These are phyloP conservation scores for Colletotrichum simmondsii DNA, from an alignment of 2,329 filamentous ascomycete genomes.

Conservation along the genomic window DNA sequence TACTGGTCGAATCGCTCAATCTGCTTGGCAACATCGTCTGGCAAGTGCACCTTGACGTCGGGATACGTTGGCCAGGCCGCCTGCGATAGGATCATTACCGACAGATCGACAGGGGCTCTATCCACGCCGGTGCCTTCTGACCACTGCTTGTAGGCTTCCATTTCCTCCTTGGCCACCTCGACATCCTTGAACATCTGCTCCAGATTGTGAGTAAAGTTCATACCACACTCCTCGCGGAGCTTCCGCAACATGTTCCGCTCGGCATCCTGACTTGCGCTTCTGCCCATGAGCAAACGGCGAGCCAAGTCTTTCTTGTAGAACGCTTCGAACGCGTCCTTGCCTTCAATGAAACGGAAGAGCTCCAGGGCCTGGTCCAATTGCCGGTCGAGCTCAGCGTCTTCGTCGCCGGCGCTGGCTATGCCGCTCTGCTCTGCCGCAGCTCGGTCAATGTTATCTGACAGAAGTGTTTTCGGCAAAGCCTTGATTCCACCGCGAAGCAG, in stretches of 20 bases:
- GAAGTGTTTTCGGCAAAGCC: conserved; percentile 76
- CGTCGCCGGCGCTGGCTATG: conserved; percentile 78
- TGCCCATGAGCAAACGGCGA: conserved; percentile 86
- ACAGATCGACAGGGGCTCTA: conserved; percentile 74
- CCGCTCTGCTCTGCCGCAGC: conserved; percentile 69
- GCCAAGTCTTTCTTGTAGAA: conserved; percentile 99
- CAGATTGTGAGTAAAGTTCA: conserved; percentile 94
- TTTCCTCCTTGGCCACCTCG: conserved; percentile 91
- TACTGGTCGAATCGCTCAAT: conserved; percentile 85
- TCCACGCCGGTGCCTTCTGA: conserved; percentile 36
- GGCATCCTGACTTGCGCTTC: conserved; percentile 93
- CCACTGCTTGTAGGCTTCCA: conserved; percentile 84
- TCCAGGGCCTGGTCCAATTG: conserved; percentile 94
- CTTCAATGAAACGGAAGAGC: conserved; percentile 95
- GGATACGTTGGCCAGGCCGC: conserved; percentile 94
- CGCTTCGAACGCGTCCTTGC: conserved; percentile 97
- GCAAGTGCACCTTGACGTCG: conserved; percentile 78
- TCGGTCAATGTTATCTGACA: conserved; percentile 70
- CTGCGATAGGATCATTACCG: conserved; percentile 90
- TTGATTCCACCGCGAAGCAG: conserved; percentile 89
- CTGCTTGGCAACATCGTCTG: conserved; percentile 78
- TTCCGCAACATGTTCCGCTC: conserved; percentile 95
- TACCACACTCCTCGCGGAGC: conserved; percentile 91
- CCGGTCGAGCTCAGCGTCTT: conserved; percentile 90
- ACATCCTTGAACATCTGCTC: conserved; percentile 99